phyloP scores from a whole-genome alignment of 2,329 filamentous ascomycete genomes.

The Aspergillus fijiensis region DNA sequence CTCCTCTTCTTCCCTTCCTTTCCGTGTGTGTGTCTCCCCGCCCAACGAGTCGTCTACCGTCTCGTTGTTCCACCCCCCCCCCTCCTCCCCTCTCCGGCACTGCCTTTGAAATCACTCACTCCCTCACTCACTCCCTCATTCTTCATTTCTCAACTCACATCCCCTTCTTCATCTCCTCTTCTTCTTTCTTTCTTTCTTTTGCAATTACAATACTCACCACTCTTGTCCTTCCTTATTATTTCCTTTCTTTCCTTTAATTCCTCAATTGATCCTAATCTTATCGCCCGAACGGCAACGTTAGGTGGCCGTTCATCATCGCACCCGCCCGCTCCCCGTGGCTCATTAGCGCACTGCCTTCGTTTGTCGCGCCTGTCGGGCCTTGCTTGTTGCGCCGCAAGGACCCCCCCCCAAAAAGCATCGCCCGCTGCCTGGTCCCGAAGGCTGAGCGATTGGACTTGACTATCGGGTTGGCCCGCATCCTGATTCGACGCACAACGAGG shows the following conservation, averaged over 20 bases:
- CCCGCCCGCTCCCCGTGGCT: slow-evolving; percentile 8
- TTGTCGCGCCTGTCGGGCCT: neutral
- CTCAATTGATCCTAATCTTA: slow-evolving; percentile 4
- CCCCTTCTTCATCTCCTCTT: slow-evolving; percentile 12
- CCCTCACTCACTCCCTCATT: slow-evolving; percentile 20
- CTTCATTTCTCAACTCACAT: slow-evolving; percentile 23
- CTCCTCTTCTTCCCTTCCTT: slow-evolving; percentile 29
- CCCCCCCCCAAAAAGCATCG: neutral
- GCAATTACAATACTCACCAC: slow-evolving; percentile 3
- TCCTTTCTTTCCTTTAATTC: slow-evolving; percentile 14
- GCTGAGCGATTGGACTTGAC: slow-evolving; percentile 2
- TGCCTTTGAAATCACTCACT: slow-evolving; percentile 15
- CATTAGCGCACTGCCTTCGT: neutral
- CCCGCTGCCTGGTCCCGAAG: slow-evolving; percentile 16
- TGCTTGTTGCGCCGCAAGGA: slow-evolving; percentile 15
- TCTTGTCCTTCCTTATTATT: slow-evolving; percentile 8
- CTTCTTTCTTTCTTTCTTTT: slow-evolving; percentile 12
- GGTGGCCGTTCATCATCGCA: slow-evolving; percentile 5
- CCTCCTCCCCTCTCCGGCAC: slow-evolving; percentile 32
- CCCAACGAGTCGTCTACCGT: slow-evolving; percentile 32
- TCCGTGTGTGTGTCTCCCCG: slow-evolving; percentile 20
- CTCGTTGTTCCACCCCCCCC: slow-evolving; percentile 46
- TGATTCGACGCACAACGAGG: slow-evolving; percentile 18
- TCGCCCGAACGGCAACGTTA: slow-evolving; percentile 10
- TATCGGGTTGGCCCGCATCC: slow-evolving; percentile 20